A percentile compares a stretch with the other conserved stretches of the same genome.
phyloP scores from a whole-genome alignment of 768 basidiomycete species.

The Hygrophorus russula region DNA sequence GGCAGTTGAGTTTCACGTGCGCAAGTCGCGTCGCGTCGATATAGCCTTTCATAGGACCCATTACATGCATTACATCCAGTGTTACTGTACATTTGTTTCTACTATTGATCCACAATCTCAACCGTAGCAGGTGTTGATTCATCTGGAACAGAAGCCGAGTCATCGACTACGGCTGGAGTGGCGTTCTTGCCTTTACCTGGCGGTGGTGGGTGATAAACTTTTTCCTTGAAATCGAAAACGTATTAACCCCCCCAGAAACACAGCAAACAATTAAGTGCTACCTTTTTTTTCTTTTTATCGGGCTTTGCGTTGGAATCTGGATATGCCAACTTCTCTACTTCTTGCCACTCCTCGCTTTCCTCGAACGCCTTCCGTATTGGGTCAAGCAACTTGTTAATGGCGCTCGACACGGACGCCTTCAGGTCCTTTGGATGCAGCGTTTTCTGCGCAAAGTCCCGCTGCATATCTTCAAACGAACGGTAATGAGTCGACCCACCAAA shows the following conservation, averaged over 20 bases:
- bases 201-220: slow-evolving; percentile 76
- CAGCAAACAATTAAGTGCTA: neutral
- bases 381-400: slow-evolving; percentile 61
- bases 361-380: slow-evolving; percentile 77
- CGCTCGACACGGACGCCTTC: slow-evolving; percentile 66
- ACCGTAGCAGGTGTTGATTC: neutral
- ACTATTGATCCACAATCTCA: neutral
- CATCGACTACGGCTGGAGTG: too few species aligned
- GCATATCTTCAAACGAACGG: slow-evolving; percentile 47
- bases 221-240: slow-evolving; percentile 35
- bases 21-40: too few species aligned
- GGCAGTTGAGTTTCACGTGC: too few species aligned
- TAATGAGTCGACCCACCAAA: slow-evolving; percentile 78
- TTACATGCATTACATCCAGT: too few species aligned
- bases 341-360: slow-evolving; percentile 71
- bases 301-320: slow-evolving; percentile 60
- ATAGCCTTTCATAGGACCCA: too few species aligned
- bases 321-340: slow-evolving; percentile 70
- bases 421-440: slow-evolving; percentile 84
- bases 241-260: neutral
- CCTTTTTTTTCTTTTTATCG: slow-evolving; percentile 50
- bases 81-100: too few species aligned
- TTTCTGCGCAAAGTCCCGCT: slow-evolving; percentile 65
- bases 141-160: too few species aligned
- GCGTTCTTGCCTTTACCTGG: slow-evolving; percentile 66